Evolutionary conservation across 202 grass and related monocot species (phyloP).

Genomic region (Cymbopogon flexuosus): DNA sequence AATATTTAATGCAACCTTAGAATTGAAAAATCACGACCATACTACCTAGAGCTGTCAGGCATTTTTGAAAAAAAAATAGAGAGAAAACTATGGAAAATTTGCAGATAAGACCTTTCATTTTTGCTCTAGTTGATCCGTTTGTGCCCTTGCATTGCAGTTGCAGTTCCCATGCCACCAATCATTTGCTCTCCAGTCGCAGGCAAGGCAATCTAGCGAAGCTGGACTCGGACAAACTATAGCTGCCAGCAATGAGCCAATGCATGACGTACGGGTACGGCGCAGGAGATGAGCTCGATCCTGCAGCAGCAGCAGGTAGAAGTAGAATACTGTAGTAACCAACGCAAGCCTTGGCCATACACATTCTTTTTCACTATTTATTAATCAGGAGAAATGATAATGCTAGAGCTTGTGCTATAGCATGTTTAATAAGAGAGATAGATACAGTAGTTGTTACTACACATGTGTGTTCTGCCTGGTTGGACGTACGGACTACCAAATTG

Average conservation of each 20-base stretch:
- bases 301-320: neutral
- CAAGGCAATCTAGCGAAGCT: neutral
- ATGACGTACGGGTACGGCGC: neutral
- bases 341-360: neutral
- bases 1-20: too few relatives aligned
- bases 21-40: too few relatives aligned
- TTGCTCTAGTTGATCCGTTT: neutral
- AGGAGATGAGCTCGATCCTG: neutral
- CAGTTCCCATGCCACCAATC: neutral
- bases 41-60: too few relatives aligned
- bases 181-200: neutral
- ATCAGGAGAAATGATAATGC: neutral
- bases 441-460: neutral
- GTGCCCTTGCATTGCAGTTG: neutral
- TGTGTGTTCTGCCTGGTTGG: neutral
- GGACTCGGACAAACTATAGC: constrained; percentile 34
- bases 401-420: neutral
- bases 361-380: constrained; percentile 29
- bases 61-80: too few relatives aligned
- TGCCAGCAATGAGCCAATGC: constrained; percentile 19
- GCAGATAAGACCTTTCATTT: neutral
- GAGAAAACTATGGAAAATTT: neutral
- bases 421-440: neutral
- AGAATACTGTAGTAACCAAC: neutral
- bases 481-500: neutral